Evolutionary conservation across 1,284 basidiomycete genomes (phyloP), one percentile per base, ranked within the genome.

Genomic region (Phellopilus nigrolimitatus): DNA sequence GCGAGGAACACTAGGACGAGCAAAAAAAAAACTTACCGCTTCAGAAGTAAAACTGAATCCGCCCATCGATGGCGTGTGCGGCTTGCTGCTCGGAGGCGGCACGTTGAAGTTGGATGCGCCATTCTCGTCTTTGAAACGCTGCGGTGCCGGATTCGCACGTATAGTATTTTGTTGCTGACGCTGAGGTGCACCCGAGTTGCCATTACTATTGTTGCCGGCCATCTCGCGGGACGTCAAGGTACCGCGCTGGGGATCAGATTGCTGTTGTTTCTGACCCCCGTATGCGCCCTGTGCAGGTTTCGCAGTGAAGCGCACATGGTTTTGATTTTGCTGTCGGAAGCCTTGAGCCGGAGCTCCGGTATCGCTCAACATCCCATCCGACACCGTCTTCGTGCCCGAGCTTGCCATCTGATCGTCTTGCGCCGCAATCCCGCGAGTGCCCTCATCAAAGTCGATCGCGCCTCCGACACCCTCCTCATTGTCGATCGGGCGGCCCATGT

Each of bases 11-110:
- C 30, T 33, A 2, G 30, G 53, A 47, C 4, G 22, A 13, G 0
- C 42, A 12, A 28, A 41, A 33, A 13, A 27, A 15, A 37, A 34
- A 56, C 59, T 43, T 59, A 76, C 76, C 62, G 68, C 63, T n/a
- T 71, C 74, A 36, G 70, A 60, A 1, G 76, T 74, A 54, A 77
- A 76, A 59, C 75, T 68, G 59, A 78, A 82, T 0, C 75, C 76
- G 25, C 79, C 79, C 57, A 72, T 67, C 0, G 79, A 71, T 4
- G 71, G 65, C 13, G 66, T 65, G 15, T 62, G 30, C 4, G 69
- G 53, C 10, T 64, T 66, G 44, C 61, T 64, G 24, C 36, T 5
- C 1, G 57, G 47, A 5, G 46, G 57, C 6, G 22, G 55, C 13
- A 45, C 48, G 27, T 15, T 49, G 17, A 34, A 17, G 21, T 34